phyloP scores from a whole-genome alignment of 805 yeast species.

The Zygotorulaspora florentina region DNA sequence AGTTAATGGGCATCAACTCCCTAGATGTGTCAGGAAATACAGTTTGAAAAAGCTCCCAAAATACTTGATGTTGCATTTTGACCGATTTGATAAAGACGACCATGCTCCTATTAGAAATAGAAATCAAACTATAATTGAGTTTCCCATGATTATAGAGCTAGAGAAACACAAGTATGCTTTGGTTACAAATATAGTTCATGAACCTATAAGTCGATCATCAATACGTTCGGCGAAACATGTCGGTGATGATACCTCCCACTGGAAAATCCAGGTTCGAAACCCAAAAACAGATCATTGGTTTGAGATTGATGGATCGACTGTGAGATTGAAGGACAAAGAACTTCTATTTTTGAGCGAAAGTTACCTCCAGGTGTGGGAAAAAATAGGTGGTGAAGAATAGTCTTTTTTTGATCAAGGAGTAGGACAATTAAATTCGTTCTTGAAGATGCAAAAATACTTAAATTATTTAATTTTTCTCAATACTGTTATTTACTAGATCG shows the following conservation, averaged over 20 bases:
- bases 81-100: conserved; percentile 44
- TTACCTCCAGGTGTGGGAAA: conserved; percentile 66
- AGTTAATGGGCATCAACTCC: conserved; percentile 30
- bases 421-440: neutral
- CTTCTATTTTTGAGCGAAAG: conserved; percentile 58
- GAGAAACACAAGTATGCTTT: conserved; percentile 39
- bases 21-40: conserved; percentile 38
- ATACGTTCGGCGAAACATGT: conserved; percentile 14
- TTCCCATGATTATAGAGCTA: conserved; percentile 41
- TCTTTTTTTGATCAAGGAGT: neutral
- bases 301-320: conserved; percentile 50
- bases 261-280: conserved; percentile 50
- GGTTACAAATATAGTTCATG: conserved; percentile 46
- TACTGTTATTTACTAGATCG: conserved; percentile 41
- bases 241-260: conserved; percentile 36
- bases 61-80: conserved; percentile 51
- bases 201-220: conserved; percentile 21
- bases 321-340: conserved; percentile 48
- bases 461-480: neutral
- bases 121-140: conserved; percentile 62
- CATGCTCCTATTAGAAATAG: conserved; percentile 38
- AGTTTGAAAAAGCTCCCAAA: conserved; percentile 46
- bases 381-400: conserved; percentile 4
- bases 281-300: conserved; percentile 47
- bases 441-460: neutral